Evolutionary conservation across 202 grass and related monocot genomes (phyloP).

Genomic region (Cymbopogon flexuosus): DNA sequence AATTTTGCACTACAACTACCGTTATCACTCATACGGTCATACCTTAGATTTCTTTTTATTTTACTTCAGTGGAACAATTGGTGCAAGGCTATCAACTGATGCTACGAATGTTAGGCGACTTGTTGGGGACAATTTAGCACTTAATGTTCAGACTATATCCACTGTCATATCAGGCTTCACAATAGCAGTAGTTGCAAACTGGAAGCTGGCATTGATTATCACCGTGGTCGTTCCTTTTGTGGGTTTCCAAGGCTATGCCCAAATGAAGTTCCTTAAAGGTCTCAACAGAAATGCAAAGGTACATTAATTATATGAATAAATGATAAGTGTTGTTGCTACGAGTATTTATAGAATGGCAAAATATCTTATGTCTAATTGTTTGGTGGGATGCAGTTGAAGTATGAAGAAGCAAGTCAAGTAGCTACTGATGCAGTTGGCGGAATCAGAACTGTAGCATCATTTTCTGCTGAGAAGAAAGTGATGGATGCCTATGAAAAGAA

Average conservation of each 20-base stretch:
- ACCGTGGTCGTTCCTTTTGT: constrained; percentile 62
- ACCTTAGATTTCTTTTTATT: constrained; percentile 19
- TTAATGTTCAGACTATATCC: constrained; percentile 55
- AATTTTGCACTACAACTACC: background rate
- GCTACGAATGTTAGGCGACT: constrained; percentile 66
- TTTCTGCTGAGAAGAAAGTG: constrained; percentile 76
- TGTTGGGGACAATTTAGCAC: constrained; percentile 71
- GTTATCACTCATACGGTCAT: background rate
- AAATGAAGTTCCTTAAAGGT: constrained; percentile 63
- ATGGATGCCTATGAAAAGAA: constrained; percentile 59
- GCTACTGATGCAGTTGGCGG: constrained; percentile 64
- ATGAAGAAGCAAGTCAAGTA: constrained; percentile 84
- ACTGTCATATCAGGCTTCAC: constrained; percentile 62
- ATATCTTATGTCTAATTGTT: constrained; percentile 13
- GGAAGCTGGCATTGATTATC: constrained; percentile 77
- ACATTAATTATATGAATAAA: background rate
- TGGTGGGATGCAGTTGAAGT: constrained; percentile 43
- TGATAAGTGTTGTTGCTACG: background rate
- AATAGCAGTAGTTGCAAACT: constrained; percentile 72
- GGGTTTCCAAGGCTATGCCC: constrained; percentile 62
- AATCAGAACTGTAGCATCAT: constrained; percentile 76
- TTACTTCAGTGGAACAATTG: constrained; percentile 62
- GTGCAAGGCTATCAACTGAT: constrained; percentile 65
- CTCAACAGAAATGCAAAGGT: constrained; percentile 74
- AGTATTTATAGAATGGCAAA: background rate